A percentile compares a stretch with the other conserved stretches of the same genome.
These are phyloP conservation scores for Lactifluus pinguis DNA, from an alignment of 768 basidiomycete genomes.

Conservation along the genomic window DNA sequence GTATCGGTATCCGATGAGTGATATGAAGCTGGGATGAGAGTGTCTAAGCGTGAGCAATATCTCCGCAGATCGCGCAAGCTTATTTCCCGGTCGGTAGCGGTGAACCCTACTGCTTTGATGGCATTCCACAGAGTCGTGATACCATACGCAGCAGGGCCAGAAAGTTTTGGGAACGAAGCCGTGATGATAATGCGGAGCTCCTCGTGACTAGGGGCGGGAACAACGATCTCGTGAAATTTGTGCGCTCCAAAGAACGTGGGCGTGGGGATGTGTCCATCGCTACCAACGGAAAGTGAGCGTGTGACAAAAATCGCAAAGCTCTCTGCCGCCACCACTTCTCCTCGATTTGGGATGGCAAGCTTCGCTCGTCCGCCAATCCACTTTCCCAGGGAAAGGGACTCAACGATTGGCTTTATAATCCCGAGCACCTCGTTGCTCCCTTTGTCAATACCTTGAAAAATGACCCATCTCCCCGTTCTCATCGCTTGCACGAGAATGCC, in stretches of 20 bases:
- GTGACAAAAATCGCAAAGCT: slow-evolving; percentile 87
- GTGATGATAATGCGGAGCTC: slow-evolving; percentile 69
- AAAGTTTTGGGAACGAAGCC: slow-evolving; percentile 55
- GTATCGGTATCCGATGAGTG: slow-evolving; percentile 34
- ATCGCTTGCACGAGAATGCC: slow-evolving; percentile 87
- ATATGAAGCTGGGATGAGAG: slow-evolving; percentile 44
- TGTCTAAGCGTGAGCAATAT: slow-evolving; percentile 67
- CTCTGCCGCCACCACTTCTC: slow-evolving; percentile 64
- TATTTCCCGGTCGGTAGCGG: slow-evolving; percentile 47
- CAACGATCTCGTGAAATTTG: slow-evolving; percentile 65
- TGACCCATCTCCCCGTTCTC: slow-evolving; percentile 84
- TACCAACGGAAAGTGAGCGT: slow-evolving; percentile 49
- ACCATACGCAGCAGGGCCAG: slow-evolving; percentile 36
- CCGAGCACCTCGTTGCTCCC: slow-evolving; percentile 87
- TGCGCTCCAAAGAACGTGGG: slow-evolving; percentile 79
- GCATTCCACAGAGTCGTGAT: slow-evolving; percentile 65
- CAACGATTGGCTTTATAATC: slow-evolving; percentile 73
- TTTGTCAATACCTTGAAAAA: slow-evolving; percentile 87
- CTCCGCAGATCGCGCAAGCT: slow-evolving; percentile 78
- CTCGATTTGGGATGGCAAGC: slow-evolving; percentile 67
- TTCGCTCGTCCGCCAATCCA: slow-evolving; percentile 66
- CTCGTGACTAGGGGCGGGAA: slow-evolving; percentile 49
- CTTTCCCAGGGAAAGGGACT: slow-evolving; percentile 59
- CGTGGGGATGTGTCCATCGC: slow-evolving; percentile 39
- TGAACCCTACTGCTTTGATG: slow-evolving; percentile 42